Conservation (phyloP, 2,329 filamentous ascomycete genomes). For the Penicillium sp. region DNA sequence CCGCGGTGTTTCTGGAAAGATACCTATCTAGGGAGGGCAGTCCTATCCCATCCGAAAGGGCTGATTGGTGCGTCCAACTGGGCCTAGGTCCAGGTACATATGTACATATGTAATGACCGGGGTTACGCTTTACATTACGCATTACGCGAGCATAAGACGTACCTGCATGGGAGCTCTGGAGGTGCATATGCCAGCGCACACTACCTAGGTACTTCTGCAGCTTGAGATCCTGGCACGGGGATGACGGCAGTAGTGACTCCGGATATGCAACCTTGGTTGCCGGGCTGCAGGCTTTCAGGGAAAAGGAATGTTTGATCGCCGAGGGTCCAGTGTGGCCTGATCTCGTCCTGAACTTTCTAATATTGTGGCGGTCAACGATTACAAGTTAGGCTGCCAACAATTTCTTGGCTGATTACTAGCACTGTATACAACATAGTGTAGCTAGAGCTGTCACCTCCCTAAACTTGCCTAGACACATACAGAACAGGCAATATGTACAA, state of each 20-base stretch:
- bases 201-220: not conserved
- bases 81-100: not conserved
- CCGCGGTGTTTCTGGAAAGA: not conserved
- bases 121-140: conserved; percentile 1
- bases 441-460: not conserved
- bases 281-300: not conserved
- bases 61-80: not conserved
- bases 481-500: not conserved
- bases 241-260: not conserved
- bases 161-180: not conserved
- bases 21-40: not conserved
- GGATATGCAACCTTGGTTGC: not conserved
- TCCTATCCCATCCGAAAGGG: not conserved
- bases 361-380: not conserved
- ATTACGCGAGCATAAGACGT: not conserved
- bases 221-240: not conserved
- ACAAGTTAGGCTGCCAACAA: not conserved
- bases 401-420: not conserved
- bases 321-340: not conserved
- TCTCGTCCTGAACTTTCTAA: not conserved
- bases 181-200: conserved; percentile 5
- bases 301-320: not conserved
- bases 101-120: not conserved
- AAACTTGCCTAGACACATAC: not conserved
- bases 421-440: not conserved